Conservation (phyloP, 306 rosid species). For the Lupinus albus region DNA sequence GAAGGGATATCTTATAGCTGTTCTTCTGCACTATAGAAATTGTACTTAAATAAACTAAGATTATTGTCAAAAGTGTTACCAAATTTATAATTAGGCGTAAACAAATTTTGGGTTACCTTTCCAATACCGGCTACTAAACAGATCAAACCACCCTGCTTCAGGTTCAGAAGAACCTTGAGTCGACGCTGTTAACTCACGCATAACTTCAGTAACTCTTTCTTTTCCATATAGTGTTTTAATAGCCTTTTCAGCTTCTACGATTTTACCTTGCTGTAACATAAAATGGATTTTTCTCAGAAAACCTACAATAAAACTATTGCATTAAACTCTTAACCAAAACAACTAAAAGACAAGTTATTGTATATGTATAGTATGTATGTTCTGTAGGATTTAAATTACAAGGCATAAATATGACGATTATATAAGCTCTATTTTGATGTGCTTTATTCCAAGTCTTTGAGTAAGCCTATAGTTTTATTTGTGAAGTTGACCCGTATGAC, state of each 20-base stretch:
- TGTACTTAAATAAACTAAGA: background rate
- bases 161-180: constrained; percentile 84
- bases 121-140: constrained; percentile 89
- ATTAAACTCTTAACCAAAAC: constrained; percentile 10
- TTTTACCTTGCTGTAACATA: constrained; percentile 82
- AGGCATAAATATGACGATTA: background rate
- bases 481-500: background rate
- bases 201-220: constrained; percentile 76
- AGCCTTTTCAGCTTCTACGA: constrained; percentile 78
- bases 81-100: constrained; percentile 4
- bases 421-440: background rate
- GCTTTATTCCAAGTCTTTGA: background rate
- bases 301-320: constrained; percentile 29
- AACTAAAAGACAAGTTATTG: background rate
- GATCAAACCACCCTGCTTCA: constrained; percentile 96
- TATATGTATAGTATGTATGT: background rate
- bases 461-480: background rate
- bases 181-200: constrained; percentile 63
- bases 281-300: constrained; percentile 33
- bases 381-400: constrained; percentile 24
- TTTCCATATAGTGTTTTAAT: constrained; percentile 72
- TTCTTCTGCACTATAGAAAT: background rate
- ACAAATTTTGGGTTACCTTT: constrained; percentile 59
- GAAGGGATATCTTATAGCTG: background rate
- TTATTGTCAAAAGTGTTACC: constrained; percentile 3